These are phyloP conservation scores for Triticum urartu DNA, from an alignment of 176 grass and related monocot genomes.

Conservation along the genomic window DNA sequence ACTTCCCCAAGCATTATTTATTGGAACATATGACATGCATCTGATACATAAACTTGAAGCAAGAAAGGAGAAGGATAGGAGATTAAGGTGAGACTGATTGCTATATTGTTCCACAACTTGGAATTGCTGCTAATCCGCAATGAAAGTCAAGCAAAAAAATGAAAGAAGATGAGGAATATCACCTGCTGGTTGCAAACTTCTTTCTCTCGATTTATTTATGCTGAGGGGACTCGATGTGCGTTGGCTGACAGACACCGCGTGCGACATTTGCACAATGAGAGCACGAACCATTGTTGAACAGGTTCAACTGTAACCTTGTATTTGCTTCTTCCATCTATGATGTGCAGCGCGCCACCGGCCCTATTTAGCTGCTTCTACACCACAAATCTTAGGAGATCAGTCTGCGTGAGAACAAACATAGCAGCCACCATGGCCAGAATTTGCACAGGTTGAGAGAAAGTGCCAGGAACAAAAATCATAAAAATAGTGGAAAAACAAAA, in stretches of 20 bases:
- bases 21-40: neutral
- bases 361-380: neutral
- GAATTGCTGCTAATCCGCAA: neutral
- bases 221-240: too few species aligned
- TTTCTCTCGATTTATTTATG: too few species aligned
- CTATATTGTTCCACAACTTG: neutral
- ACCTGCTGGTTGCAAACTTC: neutral
- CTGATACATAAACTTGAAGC: neutral
- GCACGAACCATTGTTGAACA: neutral
- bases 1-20: neutral
- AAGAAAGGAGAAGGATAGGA: neutral
- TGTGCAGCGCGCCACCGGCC: neutral
- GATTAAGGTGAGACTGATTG: neutral
- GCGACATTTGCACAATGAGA: neutral
- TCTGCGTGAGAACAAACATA: neutral
- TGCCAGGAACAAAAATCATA: neutral
- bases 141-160: neutral
- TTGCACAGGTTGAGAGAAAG: neutral
- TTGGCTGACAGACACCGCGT: neutral
- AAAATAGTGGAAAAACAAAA: neutral
- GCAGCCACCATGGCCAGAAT: neutral
- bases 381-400: neutral
- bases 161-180: neutral
- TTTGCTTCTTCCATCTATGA: neutral
- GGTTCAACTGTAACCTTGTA: neutral